A percentile compares a stretch with the other conserved stretches of the same genome.
phyloP scores from a whole-genome alignment of 495 filamentous ascomycete species.

The Cercophora samala region DNA sequence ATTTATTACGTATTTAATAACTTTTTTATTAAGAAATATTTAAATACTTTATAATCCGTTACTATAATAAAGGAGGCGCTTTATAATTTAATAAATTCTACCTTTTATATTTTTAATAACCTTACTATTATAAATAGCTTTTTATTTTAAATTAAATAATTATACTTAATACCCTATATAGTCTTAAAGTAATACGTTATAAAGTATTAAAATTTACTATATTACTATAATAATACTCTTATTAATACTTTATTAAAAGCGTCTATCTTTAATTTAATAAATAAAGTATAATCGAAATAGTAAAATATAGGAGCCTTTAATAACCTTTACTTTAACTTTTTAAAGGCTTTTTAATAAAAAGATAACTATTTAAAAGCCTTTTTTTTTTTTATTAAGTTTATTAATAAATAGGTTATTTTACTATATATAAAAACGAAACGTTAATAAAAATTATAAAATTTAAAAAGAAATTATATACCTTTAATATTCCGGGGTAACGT shows the following conservation, averaged over 20 bases:
- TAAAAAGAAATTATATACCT: background rate
- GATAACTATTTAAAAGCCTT: background rate
- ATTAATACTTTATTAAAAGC: background rate
- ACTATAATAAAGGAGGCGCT: no score
- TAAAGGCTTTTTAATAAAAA: background rate
- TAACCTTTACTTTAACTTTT: background rate
- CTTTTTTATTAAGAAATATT: no score
- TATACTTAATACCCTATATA: no score
- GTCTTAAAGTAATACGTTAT: background rate
- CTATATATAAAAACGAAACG: background rate
- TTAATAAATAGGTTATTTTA: background rate
- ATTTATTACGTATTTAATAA: no score
- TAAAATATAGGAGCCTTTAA: background rate
- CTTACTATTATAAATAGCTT: slow-evolving; percentile 2
- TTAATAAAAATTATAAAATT: background rate
- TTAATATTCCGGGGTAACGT: background rate
- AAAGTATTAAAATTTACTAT: background rate
- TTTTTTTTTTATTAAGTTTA: background rate
- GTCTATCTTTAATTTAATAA: background rate
- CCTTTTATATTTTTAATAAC: background rate
- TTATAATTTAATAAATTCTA: background rate
- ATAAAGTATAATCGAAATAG: no score
- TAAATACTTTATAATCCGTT: no score
- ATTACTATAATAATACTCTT: background rate
- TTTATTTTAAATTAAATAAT: no score